Base-by-base conservation (phyloP, 768 basidiomycete species). In the Cyclocybe cylindracea region DNA sequence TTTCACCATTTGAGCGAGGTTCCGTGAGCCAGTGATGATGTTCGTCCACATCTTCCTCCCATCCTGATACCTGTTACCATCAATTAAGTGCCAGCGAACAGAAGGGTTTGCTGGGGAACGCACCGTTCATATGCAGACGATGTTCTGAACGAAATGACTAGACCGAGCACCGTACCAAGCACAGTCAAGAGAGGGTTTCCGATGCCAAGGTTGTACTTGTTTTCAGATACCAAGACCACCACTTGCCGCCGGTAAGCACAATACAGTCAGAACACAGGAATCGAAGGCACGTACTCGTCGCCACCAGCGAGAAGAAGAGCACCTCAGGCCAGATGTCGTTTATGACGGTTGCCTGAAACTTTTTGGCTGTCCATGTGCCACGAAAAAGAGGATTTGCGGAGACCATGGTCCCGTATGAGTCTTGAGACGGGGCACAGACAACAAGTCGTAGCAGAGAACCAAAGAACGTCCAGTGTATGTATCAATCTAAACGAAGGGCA, bases 31-130 rank as follows among this genome's bases (percentile, higher is more conserved):
- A 37, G 80, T 71, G 0, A 69, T 72, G 48, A 89, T 84, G 50
- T 71, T 80, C 1, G 81, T 80, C 86, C 87, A 90, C 62, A 88
- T 74, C 61, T 84, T 87, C 19, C 87, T 68, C 5, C 88, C 88
- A 63, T 87, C 83, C 59, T 82, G 81, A 62, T 84, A 86, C 58
- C 82, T 85, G 46, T 34, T 46, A 31, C 6, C 24, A 11, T 31
- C 14, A n/a, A 39, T 36, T 41, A n/a, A 46, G n/a, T 3, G 33
- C 32, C 13, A 10, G 10, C 36, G 10, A 10, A 29, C 10, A 44
- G 6, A 19, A 36, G 10, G 36, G 32, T 9, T 37, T 7, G 7
- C 10, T 32, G 0, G 24, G 18, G 10, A 29, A 62, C 76, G 53
- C 58, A 84, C 77, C 85, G 73, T 48, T 86, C 83, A 61, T 87